phyloP scores from a whole-genome alignment of 345 rosid species.

The Arabidopsis arenosa region DNA sequence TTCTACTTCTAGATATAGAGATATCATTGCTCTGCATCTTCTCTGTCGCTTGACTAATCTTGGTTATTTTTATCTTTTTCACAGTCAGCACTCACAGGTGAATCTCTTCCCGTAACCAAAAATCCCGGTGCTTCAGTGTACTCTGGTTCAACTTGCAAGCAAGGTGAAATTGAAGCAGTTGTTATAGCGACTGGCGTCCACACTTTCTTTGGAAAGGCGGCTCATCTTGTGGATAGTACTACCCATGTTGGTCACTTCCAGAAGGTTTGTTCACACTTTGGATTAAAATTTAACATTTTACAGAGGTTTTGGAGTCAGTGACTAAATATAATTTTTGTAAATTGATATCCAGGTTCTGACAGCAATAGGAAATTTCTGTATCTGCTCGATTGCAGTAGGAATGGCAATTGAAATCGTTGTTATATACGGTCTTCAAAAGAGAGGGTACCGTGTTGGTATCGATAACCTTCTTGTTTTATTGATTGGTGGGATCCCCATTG shows the following conservation, averaged over 20 bases:
- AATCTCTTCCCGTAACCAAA: slow-evolving; percentile 75
- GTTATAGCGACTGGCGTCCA: slow-evolving; percentile 91
- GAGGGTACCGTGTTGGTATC: slow-evolving; percentile 63
- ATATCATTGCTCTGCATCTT: slow-evolving; percentile 1
- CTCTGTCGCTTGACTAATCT: slow-evolving; percentile 25
- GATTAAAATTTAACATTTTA: background rate
- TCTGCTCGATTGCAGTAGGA: slow-evolving; percentile 88
- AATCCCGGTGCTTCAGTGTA: slow-evolving; percentile 75
- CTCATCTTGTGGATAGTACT: slow-evolving; percentile 91
- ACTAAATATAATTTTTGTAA: slow-evolving; percentile 4
- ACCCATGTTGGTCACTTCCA: slow-evolving; percentile 91
- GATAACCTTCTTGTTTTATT: slow-evolving; percentile 62
- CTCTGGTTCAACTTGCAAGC: slow-evolving; percentile 92
- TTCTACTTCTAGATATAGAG: background rate
- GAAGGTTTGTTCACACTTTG: slow-evolving; percentile 54
- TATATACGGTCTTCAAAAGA: slow-evolving; percentile 58
- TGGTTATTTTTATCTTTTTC: slow-evolving; percentile 21
- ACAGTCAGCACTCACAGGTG: slow-evolving; percentile 64
- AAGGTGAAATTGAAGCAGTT: slow-evolving; percentile 94
- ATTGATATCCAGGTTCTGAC: slow-evolving; percentile 64
- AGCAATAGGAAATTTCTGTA: slow-evolving; percentile 93
- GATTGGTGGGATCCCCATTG: slow-evolving; percentile 78
- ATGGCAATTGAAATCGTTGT: slow-evolving; percentile 72
- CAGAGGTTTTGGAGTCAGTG: background rate
- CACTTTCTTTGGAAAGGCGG: slow-evolving; percentile 94